These are phyloP conservation scores for Phytophthora pseudosyringae DNA, from an alignment of 352 stramenopile genomes.

Conservation along the genomic window DNA sequence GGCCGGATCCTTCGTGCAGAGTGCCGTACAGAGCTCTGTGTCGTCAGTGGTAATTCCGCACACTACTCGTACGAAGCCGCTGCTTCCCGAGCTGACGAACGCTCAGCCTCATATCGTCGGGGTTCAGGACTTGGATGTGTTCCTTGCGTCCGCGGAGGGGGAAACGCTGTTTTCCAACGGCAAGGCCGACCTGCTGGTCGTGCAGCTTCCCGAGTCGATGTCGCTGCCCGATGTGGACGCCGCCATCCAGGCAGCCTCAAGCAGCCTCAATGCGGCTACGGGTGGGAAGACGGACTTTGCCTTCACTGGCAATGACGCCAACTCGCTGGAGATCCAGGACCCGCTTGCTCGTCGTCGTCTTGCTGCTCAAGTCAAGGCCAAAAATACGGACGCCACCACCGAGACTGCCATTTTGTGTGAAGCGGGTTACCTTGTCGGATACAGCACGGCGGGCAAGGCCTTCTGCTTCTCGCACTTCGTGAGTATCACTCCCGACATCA, in stretches of 20 bases:
- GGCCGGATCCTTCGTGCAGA: slow-evolving; percentile 52
- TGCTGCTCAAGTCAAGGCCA: slow-evolving; percentile 30
- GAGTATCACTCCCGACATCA: slow-evolving; percentile 80
- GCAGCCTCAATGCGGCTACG: slow-evolving; percentile 42
- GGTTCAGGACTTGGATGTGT: slow-evolving; percentile 32
- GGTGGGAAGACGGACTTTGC: slow-evolving; percentile 61
- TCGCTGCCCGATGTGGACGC: slow-evolving; percentile 48
- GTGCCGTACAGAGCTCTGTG: slow-evolving; percentile 44
- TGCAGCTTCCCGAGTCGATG: slow-evolving; percentile 50
- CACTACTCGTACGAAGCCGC: slow-evolving; percentile 60
- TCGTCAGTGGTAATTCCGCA: slow-evolving; percentile 80
- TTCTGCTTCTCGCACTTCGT: slow-evolving; percentile 91
- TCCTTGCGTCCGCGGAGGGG: slow-evolving; percentile 39
- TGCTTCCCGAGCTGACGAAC: slow-evolving; percentile 38
- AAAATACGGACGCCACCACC: slow-evolving; percentile 21
- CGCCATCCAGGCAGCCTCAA: slow-evolving; percentile 49
- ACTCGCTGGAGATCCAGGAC: slow-evolving; percentile 33
- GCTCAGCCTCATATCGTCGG: slow-evolving; percentile 35
- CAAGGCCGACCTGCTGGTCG: slow-evolving; percentile 69
- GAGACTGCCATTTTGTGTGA: slow-evolving; percentile 59
- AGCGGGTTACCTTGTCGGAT: slow-evolving; percentile 64
- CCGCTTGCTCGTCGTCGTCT: slow-evolving; percentile 45
- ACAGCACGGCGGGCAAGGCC: slow-evolving; percentile 55
- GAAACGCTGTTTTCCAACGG: slow-evolving; percentile 50
- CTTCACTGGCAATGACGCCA: slow-evolving; percentile 61